Percentiles rank a stretch among this genome's conserved stretches.
phyloP scores from a whole-genome alignment of 768 basidiomycete genomes.

The Trametes cingulata region DNA sequence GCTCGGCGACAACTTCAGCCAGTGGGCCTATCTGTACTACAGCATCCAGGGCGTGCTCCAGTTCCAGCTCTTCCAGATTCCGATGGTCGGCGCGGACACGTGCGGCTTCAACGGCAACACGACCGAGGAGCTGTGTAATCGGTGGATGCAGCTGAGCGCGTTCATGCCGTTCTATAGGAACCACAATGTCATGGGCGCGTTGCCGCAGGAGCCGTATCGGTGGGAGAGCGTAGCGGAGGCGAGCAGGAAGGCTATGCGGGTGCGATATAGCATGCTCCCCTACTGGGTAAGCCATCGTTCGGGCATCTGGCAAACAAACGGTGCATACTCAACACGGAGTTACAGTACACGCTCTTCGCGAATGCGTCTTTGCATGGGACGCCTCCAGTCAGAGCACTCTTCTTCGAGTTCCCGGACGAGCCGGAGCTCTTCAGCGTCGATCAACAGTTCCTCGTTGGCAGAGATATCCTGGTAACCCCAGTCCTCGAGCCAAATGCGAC shows the following conservation, averaged over 20 bases:
- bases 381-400: constrained; percentile 72
- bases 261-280: constrained; percentile 69
- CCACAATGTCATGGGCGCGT: constrained; percentile 64
- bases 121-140: constrained; percentile 77
- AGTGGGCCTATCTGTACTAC: constrained; percentile 70
- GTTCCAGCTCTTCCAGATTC: constrained; percentile 82
- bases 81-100: constrained; percentile 81
- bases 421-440: constrained; percentile 62
- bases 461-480: constrained; percentile 73
- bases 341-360: constrained; percentile 71
- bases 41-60: constrained; percentile 79
- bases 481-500: constrained; percentile 67
- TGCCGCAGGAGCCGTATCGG: constrained; percentile 74
- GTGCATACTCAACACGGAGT: too few species aligned
- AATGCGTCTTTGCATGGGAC: constrained; percentile 64
- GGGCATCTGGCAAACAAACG: too few species aligned
- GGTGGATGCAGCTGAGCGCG: constrained; percentile 84
- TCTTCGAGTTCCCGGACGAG: constrained; percentile 76
- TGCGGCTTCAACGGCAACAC: constrained; percentile 70
- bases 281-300: too few species aligned
- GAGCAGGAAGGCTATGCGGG: constrained; percentile 65
- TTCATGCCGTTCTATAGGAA: constrained; percentile 84
- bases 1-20: constrained; percentile 78
- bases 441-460: constrained; percentile 72
- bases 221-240: constrained; percentile 82